Conservation (phyloP, 2,329 filamentous ascomycete species). For the Colletotrichum kahawae region DNA sequence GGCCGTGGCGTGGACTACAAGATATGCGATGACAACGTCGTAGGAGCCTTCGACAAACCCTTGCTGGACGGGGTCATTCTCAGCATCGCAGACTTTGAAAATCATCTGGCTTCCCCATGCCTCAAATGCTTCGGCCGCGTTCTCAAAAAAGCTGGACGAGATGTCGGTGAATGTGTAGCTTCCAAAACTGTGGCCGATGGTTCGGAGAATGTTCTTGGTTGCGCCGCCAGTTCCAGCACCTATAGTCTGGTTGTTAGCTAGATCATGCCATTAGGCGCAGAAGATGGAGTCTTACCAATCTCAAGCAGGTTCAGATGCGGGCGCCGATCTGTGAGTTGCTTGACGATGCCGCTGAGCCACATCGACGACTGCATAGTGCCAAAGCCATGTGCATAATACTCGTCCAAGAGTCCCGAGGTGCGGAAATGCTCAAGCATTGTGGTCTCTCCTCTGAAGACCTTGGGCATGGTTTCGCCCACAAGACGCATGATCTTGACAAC, state of each 20-base stretch:
- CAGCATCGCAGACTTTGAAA: slow-evolving; percentile 32
- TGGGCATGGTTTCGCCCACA: slow-evolving; percentile 26
- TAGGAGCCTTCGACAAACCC: slow-evolving; percentile 29
- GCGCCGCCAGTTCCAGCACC: slow-evolving; percentile 48
- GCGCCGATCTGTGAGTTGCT: not conserved
- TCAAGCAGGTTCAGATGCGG: not conserved
- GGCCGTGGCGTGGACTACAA: slow-evolving; percentile 32
- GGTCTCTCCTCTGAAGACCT: slow-evolving; percentile 35
- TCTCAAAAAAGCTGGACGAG: slow-evolving; percentile 25
- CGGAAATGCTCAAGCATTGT: slow-evolving; percentile 42
- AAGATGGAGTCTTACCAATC: not conserved
- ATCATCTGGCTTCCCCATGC: slow-evolving; percentile 16
- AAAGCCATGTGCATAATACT: slow-evolving; percentile 34
- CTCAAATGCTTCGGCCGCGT: slow-evolving; percentile 28
- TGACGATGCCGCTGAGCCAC: slow-evolving; percentile 42
- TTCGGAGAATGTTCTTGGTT: slow-evolving; percentile 3
- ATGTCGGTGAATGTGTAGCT: slow-evolving; percentile 29
- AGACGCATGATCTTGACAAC: not conserved
- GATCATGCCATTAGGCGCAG: not conserved
- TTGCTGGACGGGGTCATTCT: slow-evolving; percentile 29
- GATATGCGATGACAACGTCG: slow-evolving; percentile 33
- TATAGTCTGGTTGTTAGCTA: not conserved
- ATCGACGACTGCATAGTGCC: slow-evolving; percentile 28
- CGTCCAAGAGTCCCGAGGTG: slow-evolving; percentile 36
- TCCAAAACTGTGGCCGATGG: not conserved